Conservation (phyloP, 495 filamentous ascomycete genomes). For the Neurospora sp. region DNA sequence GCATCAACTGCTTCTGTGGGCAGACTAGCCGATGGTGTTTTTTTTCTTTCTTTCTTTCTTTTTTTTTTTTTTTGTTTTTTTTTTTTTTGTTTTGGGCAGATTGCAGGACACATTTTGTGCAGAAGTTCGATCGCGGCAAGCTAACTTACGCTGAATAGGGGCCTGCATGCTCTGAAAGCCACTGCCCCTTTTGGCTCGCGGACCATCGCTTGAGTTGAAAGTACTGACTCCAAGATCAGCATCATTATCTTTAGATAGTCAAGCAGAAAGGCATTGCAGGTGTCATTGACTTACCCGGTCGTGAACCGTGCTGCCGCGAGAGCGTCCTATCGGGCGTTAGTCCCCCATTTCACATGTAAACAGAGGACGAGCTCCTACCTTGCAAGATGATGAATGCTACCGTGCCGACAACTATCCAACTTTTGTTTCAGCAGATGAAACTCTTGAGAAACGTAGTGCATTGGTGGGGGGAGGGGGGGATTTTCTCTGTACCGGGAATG, state of each 20-base stretch:
- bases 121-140: not conserved
- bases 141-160: constrained; percentile 66
- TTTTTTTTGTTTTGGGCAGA: too few species aligned
- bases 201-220: constrained; percentile 84
- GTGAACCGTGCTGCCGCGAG: constrained; percentile 24
- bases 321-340: constrained; percentile 23
- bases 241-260: not conserved
- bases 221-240: constrained; percentile 41
- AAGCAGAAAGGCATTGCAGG: not conserved
- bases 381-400: constrained; percentile 67
- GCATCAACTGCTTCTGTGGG: not conserved
- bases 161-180: constrained; percentile 50
- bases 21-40: not conserved
- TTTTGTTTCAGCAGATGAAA: not conserved
- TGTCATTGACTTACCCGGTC: constrained; percentile 18
- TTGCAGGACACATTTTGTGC: not conserved
- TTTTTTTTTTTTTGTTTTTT: too few species aligned
- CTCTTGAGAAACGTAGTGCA: not conserved
- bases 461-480: constrained; percentile 1
- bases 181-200: constrained; percentile 48
- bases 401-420: constrained; percentile 59
- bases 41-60: too few species aligned
- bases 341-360: not conserved
- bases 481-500: constrained; percentile 48
- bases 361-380: constrained; percentile 36